phyloP scores from a whole-genome alignment of 1,139 yeast species.

The Hansenula lynferdii region DNA sequence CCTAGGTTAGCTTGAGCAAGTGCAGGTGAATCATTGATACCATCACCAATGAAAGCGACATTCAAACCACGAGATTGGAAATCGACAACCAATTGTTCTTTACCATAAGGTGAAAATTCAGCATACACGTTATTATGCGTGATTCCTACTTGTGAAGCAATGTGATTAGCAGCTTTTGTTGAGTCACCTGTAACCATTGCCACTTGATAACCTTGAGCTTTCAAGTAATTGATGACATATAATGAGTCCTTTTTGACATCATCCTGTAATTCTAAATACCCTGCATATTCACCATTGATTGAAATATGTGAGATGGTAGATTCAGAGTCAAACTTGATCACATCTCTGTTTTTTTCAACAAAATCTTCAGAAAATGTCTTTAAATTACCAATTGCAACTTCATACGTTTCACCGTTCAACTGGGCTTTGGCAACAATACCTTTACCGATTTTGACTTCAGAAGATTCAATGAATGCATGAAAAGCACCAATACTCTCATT shows the following conservation, averaged over 20 bases:
- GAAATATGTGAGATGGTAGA: conserved; percentile 35
- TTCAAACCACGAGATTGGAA: conserved; percentile 40
- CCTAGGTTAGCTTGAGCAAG: conserved; percentile 86
- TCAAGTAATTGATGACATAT: conserved; percentile 53
- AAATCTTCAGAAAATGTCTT: conserved; percentile 34
- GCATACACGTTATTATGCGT: conserved; percentile 62
- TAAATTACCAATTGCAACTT: conserved; percentile 54
- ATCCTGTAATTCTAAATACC: conserved; percentile 66
- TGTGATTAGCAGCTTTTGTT: conserved; percentile 51
- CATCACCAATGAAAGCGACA: conserved; percentile 94
- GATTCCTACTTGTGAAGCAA: conserved; percentile 69
- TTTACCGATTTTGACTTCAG: conserved; percentile 59
- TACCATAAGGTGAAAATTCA: conserved; percentile 73
- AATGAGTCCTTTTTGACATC: conserved; percentile 63
- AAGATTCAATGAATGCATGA: conserved; percentile 31
- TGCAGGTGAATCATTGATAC: conserved; percentile 96
- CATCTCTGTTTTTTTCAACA: conserved; percentile 19
- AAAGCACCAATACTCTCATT: conserved; percentile 15
- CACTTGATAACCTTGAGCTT: conserved; percentile 52
- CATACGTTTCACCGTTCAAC: conserved; percentile 22
- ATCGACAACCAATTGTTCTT: conserved; percentile 59
- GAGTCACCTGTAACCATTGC: conserved; percentile 94
- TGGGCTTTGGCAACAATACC: conserved; percentile 57
- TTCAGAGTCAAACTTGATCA: conserved; percentile 20
- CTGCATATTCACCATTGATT: conserved; percentile 54